Base-by-base conservation (phyloP, 2,329 filamentous ascomycete species). In the Cadophora sp. region DNA sequence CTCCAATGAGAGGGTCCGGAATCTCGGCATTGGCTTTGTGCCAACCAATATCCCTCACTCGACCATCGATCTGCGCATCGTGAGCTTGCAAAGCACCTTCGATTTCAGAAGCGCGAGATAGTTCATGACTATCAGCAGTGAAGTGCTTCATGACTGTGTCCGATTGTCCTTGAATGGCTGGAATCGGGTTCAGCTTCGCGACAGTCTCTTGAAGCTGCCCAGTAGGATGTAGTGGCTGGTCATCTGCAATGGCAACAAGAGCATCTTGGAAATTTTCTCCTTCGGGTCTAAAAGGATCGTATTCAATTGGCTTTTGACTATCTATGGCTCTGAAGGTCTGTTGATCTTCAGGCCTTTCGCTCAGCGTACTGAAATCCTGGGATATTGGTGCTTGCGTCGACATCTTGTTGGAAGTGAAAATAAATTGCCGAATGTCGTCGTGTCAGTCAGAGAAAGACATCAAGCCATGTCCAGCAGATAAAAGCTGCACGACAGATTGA, bases 121-220 rank as follows among this genome's bases (percentile, higher is more conserved):
- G 27, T 19, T 66, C 64, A 61, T 66, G 64, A 16, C 55, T 61
- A 29, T 61, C 64, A n/a, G 64, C 64, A 4, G 16, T 43, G n/a
- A 66, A 66, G 16, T 31, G 7, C 29, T 66, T 43, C 4, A n/a
- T 51, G 27, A 66, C 9, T 19, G 7, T 12, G 29, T 37, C 19
- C 5, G 55, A 34, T n/a, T 24, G 40, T n/a, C 27, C 8, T 27
- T 53, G n/a, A 5, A 61, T 37, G 5, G 48, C 31, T 1, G 61
- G 46, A 2, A 63, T 19, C 4, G 61, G 61, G 31, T 63, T 53
- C 1, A 63, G 27, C 9, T 27, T 50, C 19, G 27, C 61, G 6
- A 40, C 12, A 14, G 46, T 37, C 14, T 51, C 26, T 24, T 31
- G 43, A 5, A 40, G 19, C 9, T 5, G 34, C 26, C 22, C 43